Base-by-base conservation (phyloP, 495 filamentous ascomycete genomes). In the Amorphotheca resinae region DNA sequence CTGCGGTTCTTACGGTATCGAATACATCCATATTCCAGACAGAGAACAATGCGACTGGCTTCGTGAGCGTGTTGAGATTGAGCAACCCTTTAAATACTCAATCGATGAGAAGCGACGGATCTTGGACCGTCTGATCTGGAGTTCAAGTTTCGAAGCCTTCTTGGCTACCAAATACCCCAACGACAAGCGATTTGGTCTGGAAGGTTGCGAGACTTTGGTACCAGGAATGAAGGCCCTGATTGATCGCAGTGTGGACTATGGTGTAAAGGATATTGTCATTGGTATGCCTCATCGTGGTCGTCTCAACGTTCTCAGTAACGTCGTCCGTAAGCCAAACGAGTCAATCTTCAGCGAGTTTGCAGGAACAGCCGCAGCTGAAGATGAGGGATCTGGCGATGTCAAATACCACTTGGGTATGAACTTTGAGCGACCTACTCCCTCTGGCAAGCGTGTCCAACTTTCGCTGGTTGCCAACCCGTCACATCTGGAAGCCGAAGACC, bases 331-430 rank as follows among this genome's bases (percentile, higher is more conserved):
- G 68, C 87, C 91, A 48, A 98, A 98, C 59, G 93, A 95, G 67
- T 95, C 93, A 44, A 96, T 98, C 62, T 98, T 98, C 70, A 93
- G 83, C 63, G 91, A 98, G 64, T 98, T 98, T 55, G 83, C 82
- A 45, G 91, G 91, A 47, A 83, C 84, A 30, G 66, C 84, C 25
- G 89, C 86, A 55, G 82, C 87, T 20, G 79, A 80, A 45, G 91
- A 98, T 55, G 91, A 96, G 64, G 91, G 91, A 44, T 96, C 93
- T 38, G 91, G 91, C 49, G 91, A 98, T 63, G 91, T 98, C 61
- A 98, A 98, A 64, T 98, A 98, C 67, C 91, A 98, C 68, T 67
- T 98, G 56, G 91, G 91, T 54, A 98, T 98, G 91, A 96, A 96
- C 69, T 98, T 98, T 56, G 93, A 98, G 67, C 85, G 91, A 38